Evolutionary conservation across 768 basidiomycete species (phyloP).

Genomic region (Termitomyces sp.): DNA sequence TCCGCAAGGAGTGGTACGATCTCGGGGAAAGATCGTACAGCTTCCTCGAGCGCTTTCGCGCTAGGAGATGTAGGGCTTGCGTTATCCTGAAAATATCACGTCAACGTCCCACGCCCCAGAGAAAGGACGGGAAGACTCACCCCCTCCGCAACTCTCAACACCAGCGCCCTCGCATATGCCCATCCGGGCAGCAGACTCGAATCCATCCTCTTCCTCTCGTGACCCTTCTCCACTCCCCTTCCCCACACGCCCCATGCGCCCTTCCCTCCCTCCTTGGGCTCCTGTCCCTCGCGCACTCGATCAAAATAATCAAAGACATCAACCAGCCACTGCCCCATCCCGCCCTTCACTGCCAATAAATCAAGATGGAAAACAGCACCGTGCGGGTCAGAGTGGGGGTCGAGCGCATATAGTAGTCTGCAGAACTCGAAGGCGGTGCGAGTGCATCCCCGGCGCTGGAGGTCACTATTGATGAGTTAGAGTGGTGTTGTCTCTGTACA

Average conservation of each 20-base stretch:
- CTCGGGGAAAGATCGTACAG: slow-evolving; percentile 74
- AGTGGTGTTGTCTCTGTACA: background rate
- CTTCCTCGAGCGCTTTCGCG: slow-evolving; percentile 65
- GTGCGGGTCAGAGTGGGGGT: slow-evolving; percentile 87
- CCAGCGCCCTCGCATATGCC: slow-evolving; percentile 67
- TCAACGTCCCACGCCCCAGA: background rate
- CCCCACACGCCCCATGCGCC: slow-evolving; percentile 11
- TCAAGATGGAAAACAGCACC: slow-evolving; percentile 82
- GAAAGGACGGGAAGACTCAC: slow-evolving; percentile 12
- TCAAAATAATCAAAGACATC: slow-evolving; percentile 52
- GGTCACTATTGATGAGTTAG: slow-evolving; percentile 45
- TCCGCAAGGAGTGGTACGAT: slow-evolving; percentile 81
- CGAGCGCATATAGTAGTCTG: slow-evolving; percentile 77
- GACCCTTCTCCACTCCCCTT: background rate
- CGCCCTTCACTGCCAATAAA: slow-evolving; percentile 76
- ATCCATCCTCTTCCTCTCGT: slow-evolving; percentile 30
- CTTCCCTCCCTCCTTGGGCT: background rate
- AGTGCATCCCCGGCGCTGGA: slow-evolving; percentile 84
- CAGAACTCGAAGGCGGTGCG: slow-evolving; percentile 91
- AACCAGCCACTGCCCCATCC: slow-evolving; percentile 77
- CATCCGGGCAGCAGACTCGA: slow-evolving; percentile 73
- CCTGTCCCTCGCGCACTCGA: background rate
- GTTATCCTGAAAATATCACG: slow-evolving; percentile 28
- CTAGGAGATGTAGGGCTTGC: slow-evolving; percentile 36
- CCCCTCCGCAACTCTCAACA: slow-evolving; percentile 50